Conservation (phyloP, 1,139 yeast species). For the Geotrichum reessii region DNA sequence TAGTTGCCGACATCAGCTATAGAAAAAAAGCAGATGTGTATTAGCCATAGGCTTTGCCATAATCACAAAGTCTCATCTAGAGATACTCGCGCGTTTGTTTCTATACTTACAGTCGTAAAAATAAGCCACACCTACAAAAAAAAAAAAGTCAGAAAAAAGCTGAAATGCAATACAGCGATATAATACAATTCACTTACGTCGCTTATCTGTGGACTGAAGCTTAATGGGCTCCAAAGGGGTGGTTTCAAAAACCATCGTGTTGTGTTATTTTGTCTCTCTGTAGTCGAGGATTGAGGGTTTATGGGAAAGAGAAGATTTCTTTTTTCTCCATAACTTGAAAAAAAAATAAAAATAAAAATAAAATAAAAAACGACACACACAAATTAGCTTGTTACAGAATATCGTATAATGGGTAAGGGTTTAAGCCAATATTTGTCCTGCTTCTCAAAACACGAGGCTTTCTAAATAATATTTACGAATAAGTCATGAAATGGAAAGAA, state of each 20-base stretch:
- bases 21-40: background rate
- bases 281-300: background rate
- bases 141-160: slow-evolving; percentile 16
- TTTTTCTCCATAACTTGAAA: too few relatives aligned
- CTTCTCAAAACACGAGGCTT: too few relatives aligned
- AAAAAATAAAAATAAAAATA: too few relatives aligned
- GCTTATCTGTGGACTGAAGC: slow-evolving; percentile 53
- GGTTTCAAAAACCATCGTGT: slow-evolving; percentile 24
- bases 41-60: background rate
- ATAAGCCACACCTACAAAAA: slow-evolving; percentile 49
- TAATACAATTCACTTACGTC: slow-evolving; percentile 43
- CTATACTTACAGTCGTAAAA: slow-evolving; percentile 48
- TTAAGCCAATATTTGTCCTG: too few relatives aligned
- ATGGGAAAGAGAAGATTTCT: background rate
- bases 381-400: too few relatives aligned
- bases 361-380: too few relatives aligned
- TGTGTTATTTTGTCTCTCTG: background rate
- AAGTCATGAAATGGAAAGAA: too few relatives aligned
- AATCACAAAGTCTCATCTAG: too few relatives aligned
- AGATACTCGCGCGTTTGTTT: too few relatives aligned
- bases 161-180: background rate
- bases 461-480: too few relatives aligned
- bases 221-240: slow-evolving; percentile 55
- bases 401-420: too few relatives aligned
- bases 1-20: slow-evolving; percentile 88